A percentile compares a stretch with the other conserved stretches of the same genome.
phyloP scores from a whole-genome alignment of 768 basidiomycete genomes.

The Amanita exitialis region DNA sequence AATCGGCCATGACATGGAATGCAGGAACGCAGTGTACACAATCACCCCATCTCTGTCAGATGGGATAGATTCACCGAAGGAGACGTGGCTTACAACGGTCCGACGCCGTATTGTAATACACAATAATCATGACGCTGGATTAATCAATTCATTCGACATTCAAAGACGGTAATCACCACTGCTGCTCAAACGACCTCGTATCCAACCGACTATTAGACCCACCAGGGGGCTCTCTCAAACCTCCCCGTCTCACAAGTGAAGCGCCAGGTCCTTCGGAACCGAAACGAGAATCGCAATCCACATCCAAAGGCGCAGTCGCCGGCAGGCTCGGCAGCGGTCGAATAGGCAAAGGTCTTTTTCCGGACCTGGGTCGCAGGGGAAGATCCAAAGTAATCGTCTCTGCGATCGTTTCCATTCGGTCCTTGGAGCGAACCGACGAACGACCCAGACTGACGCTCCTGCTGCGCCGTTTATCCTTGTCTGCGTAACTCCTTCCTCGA shows the following conservation, averaged over 20 bases:
- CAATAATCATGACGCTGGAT: too few relatives aligned
- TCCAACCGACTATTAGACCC: neutral
- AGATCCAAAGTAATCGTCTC: neutral
- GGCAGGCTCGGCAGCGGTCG: neutral
- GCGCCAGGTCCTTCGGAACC: neutral
- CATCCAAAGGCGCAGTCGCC: neutral
- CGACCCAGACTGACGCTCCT: neutral
- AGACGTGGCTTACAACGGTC: too few relatives aligned
- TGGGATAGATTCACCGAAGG: too few relatives aligned
- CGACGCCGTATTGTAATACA: too few relatives aligned
- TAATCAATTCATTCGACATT: too few relatives aligned
- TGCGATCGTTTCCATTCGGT: neutral
- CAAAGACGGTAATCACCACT: neutral
- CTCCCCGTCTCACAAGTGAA: neutral
- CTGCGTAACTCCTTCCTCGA: neutral
- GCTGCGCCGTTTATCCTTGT: constrained; percentile 2
- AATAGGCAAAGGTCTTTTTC: neutral
- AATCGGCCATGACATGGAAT: too few relatives aligned
- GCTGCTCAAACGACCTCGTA: neutral
- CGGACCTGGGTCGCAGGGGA: neutral
- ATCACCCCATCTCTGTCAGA: too few relatives aligned
- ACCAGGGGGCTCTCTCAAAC: neutral
- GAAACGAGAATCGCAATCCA: neutral
- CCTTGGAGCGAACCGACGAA: neutral
- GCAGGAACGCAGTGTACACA: too few relatives aligned